Percentiles rank a stretch among this genome's conserved stretches.
phyloP scores from a whole-genome alignment of 2,329 filamentous ascomycete genomes.

The Xylariomycetidae sp. region DNA sequence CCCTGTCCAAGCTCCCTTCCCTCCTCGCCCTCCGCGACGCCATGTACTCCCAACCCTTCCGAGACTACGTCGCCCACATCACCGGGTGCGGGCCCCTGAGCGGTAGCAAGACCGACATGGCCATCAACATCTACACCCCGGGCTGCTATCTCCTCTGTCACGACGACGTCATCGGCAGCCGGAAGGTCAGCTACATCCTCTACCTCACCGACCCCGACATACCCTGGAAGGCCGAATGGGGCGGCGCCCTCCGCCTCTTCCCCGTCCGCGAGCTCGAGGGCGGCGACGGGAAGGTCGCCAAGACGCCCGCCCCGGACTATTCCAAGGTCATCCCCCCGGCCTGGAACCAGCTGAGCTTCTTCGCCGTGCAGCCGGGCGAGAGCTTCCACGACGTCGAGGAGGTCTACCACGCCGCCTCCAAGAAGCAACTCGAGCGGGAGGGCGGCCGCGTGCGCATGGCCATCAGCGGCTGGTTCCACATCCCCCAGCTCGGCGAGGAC shows the following conservation, averaged over 20 bases:
- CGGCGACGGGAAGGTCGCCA: slow-evolving; percentile 68
- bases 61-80: slow-evolving; percentile 81
- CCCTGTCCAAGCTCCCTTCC: slow-evolving; percentile 80
- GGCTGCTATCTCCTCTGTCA: slow-evolving; percentile 95
- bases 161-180: slow-evolving; percentile 97
- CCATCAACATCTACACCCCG: slow-evolving; percentile 96
- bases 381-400: slow-evolving; percentile 99
- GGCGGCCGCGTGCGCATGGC: slow-evolving; percentile 87
- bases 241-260: slow-evolving; percentile 84
- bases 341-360: slow-evolving; percentile 97
- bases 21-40: slow-evolving; percentile 90
- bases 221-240: slow-evolving; percentile 88
- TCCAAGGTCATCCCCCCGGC: slow-evolving; percentile 84
- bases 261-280: slow-evolving; percentile 63
- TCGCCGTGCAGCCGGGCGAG: slow-evolving; percentile 95
- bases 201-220: slow-evolving; percentile 91
- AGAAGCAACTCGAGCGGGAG: slow-evolving; percentile 59
- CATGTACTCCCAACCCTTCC: slow-evolving; percentile 85
- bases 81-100: slow-evolving; percentile 84
- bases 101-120: slow-evolving; percentile 96
- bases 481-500: slow-evolving; percentile 89
- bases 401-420: slow-evolving; percentile 70
- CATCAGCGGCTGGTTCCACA: slow-evolving; percentile 98
- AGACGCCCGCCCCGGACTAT: slow-evolving; percentile 74
- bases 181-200: slow-evolving; percentile 92